Percentiles rank a stretch among this genome's conserved stretches.
Evolutionary conservation across 2,329 filamentous ascomycete species (phyloP).

Genomic region (Ramularia collo-cygni): DNA sequence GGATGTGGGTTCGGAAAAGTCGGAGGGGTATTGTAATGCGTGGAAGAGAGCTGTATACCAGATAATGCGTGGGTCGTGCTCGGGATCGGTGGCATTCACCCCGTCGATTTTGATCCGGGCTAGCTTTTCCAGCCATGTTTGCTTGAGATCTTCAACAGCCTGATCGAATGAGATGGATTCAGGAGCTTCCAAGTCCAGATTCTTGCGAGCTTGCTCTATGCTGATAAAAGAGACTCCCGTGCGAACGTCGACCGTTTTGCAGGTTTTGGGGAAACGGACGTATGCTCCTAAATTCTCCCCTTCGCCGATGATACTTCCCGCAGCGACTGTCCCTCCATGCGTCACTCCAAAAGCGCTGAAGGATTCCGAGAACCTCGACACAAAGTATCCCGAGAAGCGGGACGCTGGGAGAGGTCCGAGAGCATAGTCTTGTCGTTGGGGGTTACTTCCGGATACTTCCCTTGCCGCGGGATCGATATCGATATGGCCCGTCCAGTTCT

Average conservation of each 20-base stretch:
- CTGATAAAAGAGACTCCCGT: conserved; percentile 44
- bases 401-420: conserved; percentile 38
- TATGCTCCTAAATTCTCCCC: conserved; percentile 38
- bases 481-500: conserved; percentile 42
- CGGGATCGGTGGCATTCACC: conserved; percentile 34
- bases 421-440: conserved; percentile 42
- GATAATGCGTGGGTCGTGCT: conserved; percentile 40
- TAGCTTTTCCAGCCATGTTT: conserved; percentile 42
- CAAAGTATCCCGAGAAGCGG: conserved; percentile 42
- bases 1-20: conserved; percentile 41
- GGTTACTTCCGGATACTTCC: conserved; percentile 41
- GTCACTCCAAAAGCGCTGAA: conserved; percentile 36
- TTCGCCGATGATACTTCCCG: conserved; percentile 13
- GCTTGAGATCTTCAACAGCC: conserved; percentile 36
- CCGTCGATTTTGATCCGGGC: conserved; percentile 39
- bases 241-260: conserved; percentile 37
- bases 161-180: conserved; percentile 32
- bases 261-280: conserved; percentile 32
- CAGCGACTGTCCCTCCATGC: conserved; percentile 20
- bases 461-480: conserved; percentile 31
- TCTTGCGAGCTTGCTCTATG: conserved; percentile 41
- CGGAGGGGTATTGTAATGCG: conserved; percentile 42
- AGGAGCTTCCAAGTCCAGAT: conserved; percentile 40
- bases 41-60: conserved; percentile 44
- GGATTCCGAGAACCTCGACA: conserved; percentile 41